Base-by-base conservation (phyloP, 345 rosid genomes). In the Populus deltoides region DNA sequence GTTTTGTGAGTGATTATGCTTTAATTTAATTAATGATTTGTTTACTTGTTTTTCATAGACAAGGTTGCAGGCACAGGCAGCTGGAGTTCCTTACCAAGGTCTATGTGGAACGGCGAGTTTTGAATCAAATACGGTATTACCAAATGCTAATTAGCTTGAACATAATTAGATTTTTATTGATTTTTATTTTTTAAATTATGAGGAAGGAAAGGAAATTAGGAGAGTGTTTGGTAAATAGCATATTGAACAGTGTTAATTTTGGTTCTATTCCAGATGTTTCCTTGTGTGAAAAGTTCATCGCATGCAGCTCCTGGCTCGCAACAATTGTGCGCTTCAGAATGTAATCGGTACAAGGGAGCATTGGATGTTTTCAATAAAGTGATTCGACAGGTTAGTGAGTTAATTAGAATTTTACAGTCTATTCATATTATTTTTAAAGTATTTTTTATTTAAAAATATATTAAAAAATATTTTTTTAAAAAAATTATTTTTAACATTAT, bases 21-120 rank as follows among this genome's bases (percentile, higher is more conserved):
- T 59, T 59, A 59, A 59, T 59, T n/a, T 59, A 59, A 59, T 59
- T 59, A 10, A 59, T 59, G 13, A 24, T 69, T 69, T 39, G 7
- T 38, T 13, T 5, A 36, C 27, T 2, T 33, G 1, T 45, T 77
- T 24, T 25, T 53, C n/a, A 36, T 5, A 94, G 99, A 97, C 94
- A 55, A 91, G 97, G 73, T 81, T 92, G 88, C 99, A 97, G 85
- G 93, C 96, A 7, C 98, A 97, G 88, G 99, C 99, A 51, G 99
- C 99, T 2, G 97, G 97, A 67, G 87, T 82, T 43, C 81, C 83
- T 65, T 92, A 71, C 31, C 72, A 51, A 29, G 79, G 75, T 29
- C 27, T 76, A 18, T 75, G 76, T 66, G 73, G 73, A 31, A 33
- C 36, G 10, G 71, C 17, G 20, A 71, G 83, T 71, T 76, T 76